Evolutionary conservation across 805 yeast species (phyloP), one percentile per base, ranked within the genome.

Genomic region (Candida argentea): DNA sequence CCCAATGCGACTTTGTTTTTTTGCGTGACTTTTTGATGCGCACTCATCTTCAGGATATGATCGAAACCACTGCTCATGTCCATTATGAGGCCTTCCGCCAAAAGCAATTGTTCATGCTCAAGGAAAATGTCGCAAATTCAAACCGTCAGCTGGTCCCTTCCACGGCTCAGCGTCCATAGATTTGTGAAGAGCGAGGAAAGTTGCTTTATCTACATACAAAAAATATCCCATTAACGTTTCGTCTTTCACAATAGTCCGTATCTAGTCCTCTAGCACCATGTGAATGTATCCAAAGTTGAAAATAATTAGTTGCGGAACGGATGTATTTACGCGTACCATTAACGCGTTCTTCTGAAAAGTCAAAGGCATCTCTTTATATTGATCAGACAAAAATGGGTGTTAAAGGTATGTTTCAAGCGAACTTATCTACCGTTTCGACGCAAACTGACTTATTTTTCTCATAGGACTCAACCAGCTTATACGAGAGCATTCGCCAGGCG

Each of bases 61-160:
- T 91, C 45, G 98, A 91, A 56, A 75, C 94, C 8, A 91, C 98
- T 4, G 65, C 93, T 2, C 65, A 73, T 40, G 69, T 76, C 30
- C 97, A 91, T 55, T 91, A 91, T 57, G 98, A 91, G 64, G 67
- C 76, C 30, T 91, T 87, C 63, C 78, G 98, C 61, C 68, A 94
- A 13, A 86, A 87, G 58, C 98, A 91, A 62, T 74, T 91, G 55
- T 74, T 86, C 35, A 93, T 94, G 6, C 69, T 91, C 56, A 87
- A 89, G 60, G 97, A 89, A 61, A 85, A 80, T 53, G 86, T 84
- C n/a, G 55, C 55, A 32, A 68, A 67, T 36, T 53, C 62, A 26
- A 57, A 57, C 41, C 51, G 65, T 42, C 65, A 48, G 37, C 41
- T 49, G 3, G 42, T 34, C 13, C 49, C 45, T 11, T 24, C 32